phyloP scores from a whole-genome alignment of 2,329 filamentous ascomycete species.

The Aspergillus sp. region DNA sequence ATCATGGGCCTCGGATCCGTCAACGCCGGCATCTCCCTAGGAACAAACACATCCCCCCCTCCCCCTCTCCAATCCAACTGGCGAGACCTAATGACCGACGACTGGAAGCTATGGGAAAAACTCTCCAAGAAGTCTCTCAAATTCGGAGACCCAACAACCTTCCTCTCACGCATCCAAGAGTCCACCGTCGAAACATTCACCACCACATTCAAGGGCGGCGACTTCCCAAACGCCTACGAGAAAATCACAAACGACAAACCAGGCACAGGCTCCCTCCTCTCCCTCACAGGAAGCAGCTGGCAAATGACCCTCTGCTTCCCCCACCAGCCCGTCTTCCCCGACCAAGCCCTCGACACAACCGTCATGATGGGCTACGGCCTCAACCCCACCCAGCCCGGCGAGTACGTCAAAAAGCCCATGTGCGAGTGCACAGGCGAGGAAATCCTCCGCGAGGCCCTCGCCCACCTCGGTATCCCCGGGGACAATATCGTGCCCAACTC shows the following conservation, averaged over 20 bases:
- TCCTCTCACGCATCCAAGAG: slow-evolving; percentile 31
- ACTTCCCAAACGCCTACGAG: slow-evolving; percentile 25
- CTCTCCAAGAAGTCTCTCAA: slow-evolving; percentile 33
- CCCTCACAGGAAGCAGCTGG: slow-evolving; percentile 40
- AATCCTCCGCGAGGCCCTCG: slow-evolving; percentile 38
- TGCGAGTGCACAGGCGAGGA: slow-evolving; percentile 40
- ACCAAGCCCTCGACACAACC: slow-evolving; percentile 32
- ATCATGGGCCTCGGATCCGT: slow-evolving; percentile 43
- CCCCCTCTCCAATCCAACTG: slow-evolving; percentile 13
- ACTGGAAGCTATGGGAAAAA: slow-evolving; percentile 41
- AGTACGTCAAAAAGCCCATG: slow-evolving; percentile 42
- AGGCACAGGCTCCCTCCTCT: slow-evolving; percentile 33
- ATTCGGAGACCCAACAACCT: slow-evolving; percentile 37
- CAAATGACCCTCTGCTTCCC: slow-evolving; percentile 41
- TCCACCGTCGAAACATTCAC: slow-evolving; percentile 42
- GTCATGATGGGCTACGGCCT: slow-evolving; percentile 44
- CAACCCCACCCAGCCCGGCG: slow-evolving; percentile 32
- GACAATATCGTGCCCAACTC: slow-evolving; percentile 27
- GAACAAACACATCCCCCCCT: slow-evolving; percentile 28
- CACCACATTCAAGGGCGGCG: slow-evolving; percentile 33
- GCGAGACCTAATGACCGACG: slow-evolving; percentile 25
- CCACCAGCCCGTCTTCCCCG: slow-evolving; percentile 43
- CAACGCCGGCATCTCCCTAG: slow-evolving; percentile 33
- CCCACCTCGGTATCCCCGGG: slow-evolving; percentile 34
- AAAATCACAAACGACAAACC: slow-evolving; percentile 35